phyloP scores from a whole-genome alignment of 2,329 filamentous ascomycete species.

The Diaporthe capsici region DNA sequence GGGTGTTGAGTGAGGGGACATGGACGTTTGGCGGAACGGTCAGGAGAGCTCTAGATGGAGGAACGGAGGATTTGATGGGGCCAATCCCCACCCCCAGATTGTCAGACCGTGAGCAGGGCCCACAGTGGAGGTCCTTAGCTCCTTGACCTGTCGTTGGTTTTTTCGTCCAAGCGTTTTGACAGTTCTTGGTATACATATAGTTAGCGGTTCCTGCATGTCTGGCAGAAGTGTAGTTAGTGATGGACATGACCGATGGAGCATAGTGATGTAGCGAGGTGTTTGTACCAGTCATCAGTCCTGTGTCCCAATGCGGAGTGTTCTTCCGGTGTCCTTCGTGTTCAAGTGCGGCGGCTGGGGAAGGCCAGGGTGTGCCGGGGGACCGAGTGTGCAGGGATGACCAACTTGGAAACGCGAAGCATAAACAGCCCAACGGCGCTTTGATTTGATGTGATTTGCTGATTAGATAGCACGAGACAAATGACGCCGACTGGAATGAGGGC shows the following conservation, averaged over 20 bases:
- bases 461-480: slow-evolving; percentile 24
- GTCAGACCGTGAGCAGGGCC: not conserved
- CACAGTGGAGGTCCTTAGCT: slow-evolving; percentile 22
- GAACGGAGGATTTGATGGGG: not conserved
- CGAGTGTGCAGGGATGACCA: slow-evolving; percentile 7
- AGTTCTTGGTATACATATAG: not conserved
- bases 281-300: no score
- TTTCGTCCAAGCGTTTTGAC: slow-evolving; percentile 9
- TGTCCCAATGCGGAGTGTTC: not conserved
- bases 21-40: not conserved
- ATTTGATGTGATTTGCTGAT: slow-evolving; percentile 24
- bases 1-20: not conserved
- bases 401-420: slow-evolving; percentile 20
- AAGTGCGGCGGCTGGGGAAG: slow-evolving; percentile 1
- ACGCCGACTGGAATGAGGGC: slow-evolving; percentile 29
- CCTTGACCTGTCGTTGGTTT: not conserved
- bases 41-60: not conserved
- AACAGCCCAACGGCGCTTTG: slow-evolving; percentile 30
- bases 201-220: not conserved
- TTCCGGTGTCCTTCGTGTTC: not conserved
- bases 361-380: not conserved
- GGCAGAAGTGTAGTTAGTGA: not conserved
- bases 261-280: not conserved
- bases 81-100: slow-evolving; percentile 23
- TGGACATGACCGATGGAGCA: not conserved